These are phyloP conservation scores for Penicillium steckii DNA, from an alignment of 495 filamentous ascomycete species.

Conservation along the genomic window DNA sequence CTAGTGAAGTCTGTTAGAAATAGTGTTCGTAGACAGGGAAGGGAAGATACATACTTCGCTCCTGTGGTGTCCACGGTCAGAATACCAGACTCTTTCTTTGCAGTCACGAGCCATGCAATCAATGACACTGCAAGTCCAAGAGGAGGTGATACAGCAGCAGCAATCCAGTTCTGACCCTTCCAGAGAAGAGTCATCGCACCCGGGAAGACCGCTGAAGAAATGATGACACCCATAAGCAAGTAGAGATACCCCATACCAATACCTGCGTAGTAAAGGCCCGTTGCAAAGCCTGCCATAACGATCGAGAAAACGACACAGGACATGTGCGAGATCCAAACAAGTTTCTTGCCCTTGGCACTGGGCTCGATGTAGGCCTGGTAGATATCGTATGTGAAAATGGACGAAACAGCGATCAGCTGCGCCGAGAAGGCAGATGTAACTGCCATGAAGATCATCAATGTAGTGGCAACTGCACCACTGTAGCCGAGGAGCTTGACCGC, in stretches of 20 bases:
- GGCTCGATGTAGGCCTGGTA: slow-evolving; percentile 65
- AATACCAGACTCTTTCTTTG: slow-evolving; percentile 70
- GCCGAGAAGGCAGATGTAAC: slow-evolving; percentile 89
- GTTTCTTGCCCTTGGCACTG: slow-evolving; percentile 64
- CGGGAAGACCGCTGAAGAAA: slow-evolving; percentile 81
- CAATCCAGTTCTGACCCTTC: slow-evolving; percentile 80
- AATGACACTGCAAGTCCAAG: slow-evolving; percentile 75
- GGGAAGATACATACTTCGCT: slow-evolving; percentile 52
- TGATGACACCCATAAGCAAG: slow-evolving; percentile 89
- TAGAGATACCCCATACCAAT: slow-evolving; percentile 78
- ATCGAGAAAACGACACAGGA: slow-evolving; percentile 75
- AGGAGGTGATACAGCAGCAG: slow-evolving; percentile 69
- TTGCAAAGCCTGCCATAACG: slow-evolving; percentile 82
- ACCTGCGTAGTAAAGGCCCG: slow-evolving; percentile 70
- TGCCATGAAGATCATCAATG: slow-evolving; percentile 93
- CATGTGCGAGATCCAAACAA: slow-evolving; percentile 84
- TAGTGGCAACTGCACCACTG: slow-evolving; percentile 79
- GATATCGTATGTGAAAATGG: slow-evolving; percentile 91
- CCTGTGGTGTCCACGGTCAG: slow-evolving; percentile 76
- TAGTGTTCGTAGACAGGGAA: background rate
- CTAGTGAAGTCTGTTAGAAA: slow-evolving; percentile 16
- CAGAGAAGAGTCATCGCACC: slow-evolving; percentile 79
- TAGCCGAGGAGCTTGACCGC: slow-evolving; percentile 87
- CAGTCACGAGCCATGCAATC: slow-evolving; percentile 88
- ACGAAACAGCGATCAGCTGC: slow-evolving; percentile 88